Conservation (phyloP, 805 yeast genomes). For the Saccharomycopsis fermentans region DNA sequence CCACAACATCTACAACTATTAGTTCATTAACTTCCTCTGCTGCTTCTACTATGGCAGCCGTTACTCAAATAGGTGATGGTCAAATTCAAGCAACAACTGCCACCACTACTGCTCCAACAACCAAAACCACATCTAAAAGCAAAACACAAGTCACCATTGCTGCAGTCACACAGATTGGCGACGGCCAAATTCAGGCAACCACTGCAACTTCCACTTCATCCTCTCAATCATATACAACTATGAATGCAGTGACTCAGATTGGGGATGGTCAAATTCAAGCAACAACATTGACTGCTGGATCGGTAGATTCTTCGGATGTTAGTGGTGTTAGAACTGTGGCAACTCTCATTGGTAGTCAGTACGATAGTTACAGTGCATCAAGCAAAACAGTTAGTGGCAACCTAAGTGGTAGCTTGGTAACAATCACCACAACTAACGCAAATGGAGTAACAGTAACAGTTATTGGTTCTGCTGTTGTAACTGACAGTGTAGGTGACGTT, state of each 20-base stretch:
- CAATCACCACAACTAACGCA: constrained; percentile 16
- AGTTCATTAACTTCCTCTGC: constrained; percentile 21
- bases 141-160: constrained; percentile 19
- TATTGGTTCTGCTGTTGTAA: constrained; percentile 15
- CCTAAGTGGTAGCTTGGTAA: constrained; percentile 13
- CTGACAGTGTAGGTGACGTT: constrained; percentile 7
- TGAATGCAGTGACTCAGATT: constrained; percentile 23
- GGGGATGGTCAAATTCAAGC: constrained; percentile 27
- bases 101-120: constrained; percentile 20
- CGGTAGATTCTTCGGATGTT: background rate
- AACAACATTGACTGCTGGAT: constrained; percentile 20
- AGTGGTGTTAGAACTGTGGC: constrained; percentile 8
- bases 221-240: constrained; percentile 19
- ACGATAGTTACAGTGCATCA: background rate
- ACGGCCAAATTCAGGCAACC: constrained; percentile 33
- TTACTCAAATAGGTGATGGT: constrained; percentile 25
- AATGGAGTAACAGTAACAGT: constrained; percentile 18
- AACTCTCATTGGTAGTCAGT: constrained; percentile 5
- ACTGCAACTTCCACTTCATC: constrained; percentile 19
- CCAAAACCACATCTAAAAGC: constrained; percentile 20
- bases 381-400: constrained; percentile 8
- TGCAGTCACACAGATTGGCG: constrained; percentile 33
- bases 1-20: constrained; percentile 20
- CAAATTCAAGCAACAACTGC: constrained; percentile 25
- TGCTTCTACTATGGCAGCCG: constrained; percentile 21